Base-by-base conservation (phyloP, 164 flowering plant species). In the Aristolochia fimbriata region DNA sequence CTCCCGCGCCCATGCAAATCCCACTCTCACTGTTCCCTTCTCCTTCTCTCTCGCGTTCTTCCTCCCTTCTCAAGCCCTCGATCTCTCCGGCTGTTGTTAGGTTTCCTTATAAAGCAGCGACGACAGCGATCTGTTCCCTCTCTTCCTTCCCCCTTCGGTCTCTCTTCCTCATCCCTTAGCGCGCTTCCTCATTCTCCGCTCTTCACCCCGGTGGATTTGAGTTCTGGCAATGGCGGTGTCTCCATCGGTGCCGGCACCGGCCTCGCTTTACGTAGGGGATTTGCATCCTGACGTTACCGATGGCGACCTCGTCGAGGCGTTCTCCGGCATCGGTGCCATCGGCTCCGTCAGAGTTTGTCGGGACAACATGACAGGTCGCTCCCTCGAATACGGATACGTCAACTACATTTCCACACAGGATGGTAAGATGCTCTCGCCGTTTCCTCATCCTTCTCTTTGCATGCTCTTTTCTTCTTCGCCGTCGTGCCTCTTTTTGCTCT, bases 231-330 rank as follows among this genome's bases (percentile, higher is more conserved):
- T 78, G 83, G 81, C 79, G 65, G 76, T 69, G 56, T 66, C 80
- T 25, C 52, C 62, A 54, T 31, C 74, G 57, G 66, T 61, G 12
- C 69, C 70, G n/a, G 67, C 74, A 6, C 75, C 84, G 37, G 79
- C 76, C 23, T 79, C 93, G 24, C 78, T 91, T 0, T 88, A 88
- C 79, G 88, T 88, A 30, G 98, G 98, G 0, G 98, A 91, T 73
- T 77, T 91, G 47, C 85, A 81, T 41, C 82, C 77, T 1, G 84
- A 82, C 49, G 72, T 85, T n/a, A 72, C 76, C 1, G 95, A 91
- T 13, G 75, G 68, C 1, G 58, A 69, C 53, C 78, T 91, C 10
- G 61, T 57, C 48, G 83, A 87, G 0, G 77, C 73, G 2, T 91
- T 88, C 72, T 58, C 73, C 13, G 76, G 62, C 46, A 68, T 76